Conservation (phyloP, 129 eudicot species). For the Chrysanthemum lavandulifolium region DNA sequence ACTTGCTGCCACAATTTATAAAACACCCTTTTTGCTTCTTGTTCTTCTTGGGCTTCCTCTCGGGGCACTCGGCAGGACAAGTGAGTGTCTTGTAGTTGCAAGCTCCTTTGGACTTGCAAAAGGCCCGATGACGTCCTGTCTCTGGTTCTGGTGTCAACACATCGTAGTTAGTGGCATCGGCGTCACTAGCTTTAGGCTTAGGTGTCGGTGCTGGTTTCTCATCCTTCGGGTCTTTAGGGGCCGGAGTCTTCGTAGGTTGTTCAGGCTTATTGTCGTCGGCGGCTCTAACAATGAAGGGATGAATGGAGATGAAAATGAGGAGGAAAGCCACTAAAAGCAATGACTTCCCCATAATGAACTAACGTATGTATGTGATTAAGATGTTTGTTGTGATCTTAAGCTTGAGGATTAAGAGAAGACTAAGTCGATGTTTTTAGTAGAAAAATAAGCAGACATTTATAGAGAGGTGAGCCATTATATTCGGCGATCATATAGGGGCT, state of each 20-base stretch:
- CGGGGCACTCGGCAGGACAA: slow-evolving; percentile 62
- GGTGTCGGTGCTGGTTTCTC: neutral
- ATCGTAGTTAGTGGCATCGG: slow-evolving; percentile 39
- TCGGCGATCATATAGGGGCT: slow-evolving; percentile 10
- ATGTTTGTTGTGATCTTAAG: neutral
- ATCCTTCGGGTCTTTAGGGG: neutral
- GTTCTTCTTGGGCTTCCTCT: slow-evolving; percentile 72
- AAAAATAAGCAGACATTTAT: slow-evolving; percentile 21
- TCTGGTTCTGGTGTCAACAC: slow-evolving; percentile 30
- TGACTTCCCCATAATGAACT: slow-evolving; percentile 29
- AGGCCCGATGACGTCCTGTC: slow-evolving; percentile 48
- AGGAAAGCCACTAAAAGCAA: slow-evolving; percentile 41
- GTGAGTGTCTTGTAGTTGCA: slow-evolving; percentile 46
- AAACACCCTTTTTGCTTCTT: slow-evolving; percentile 68
- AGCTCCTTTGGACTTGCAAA: slow-evolving; percentile 40
- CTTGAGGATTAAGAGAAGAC: slow-evolving; percentile 4
- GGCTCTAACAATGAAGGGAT: slow-evolving; percentile 31
- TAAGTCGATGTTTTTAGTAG: slow-evolving; percentile 19
- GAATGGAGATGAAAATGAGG: slow-evolving; percentile 39
- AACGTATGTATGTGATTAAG: neutral
- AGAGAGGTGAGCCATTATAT: slow-evolving; percentile 22
- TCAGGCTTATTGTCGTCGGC: slow-evolving; percentile 25
- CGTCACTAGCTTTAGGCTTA: slow-evolving; percentile 23
- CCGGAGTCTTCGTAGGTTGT: neutral
- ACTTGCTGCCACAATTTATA: slow-evolving; percentile 61